phyloP scores from a whole-genome alignment of 2,329 filamentous ascomycete genomes.

The Exophiala dermatitidis region DNA sequence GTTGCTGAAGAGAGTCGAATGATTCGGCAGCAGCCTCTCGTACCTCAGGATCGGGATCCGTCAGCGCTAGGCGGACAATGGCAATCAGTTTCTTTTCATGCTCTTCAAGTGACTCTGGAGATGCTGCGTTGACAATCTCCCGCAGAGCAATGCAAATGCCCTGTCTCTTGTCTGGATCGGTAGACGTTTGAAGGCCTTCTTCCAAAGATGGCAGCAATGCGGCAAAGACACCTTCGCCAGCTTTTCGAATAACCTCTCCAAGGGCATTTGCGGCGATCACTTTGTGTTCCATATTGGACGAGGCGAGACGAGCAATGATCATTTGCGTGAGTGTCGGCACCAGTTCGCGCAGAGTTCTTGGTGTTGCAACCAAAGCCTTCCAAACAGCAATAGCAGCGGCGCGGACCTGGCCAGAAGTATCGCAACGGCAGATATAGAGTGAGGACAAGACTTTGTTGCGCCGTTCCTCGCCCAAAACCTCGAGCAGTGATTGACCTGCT shows the following conservation, averaged over 20 bases:
- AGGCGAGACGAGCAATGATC: constrained; percentile 86
- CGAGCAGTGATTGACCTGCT: constrained; percentile 84
- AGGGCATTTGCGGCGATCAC: constrained; percentile 96
- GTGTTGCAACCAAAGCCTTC: constrained; percentile 92
- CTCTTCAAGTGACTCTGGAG: constrained; percentile 80
- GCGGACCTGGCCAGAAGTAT: constrained; percentile 86
- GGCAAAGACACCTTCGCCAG: constrained; percentile 84
- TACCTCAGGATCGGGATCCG: constrained; percentile 82
- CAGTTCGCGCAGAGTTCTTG: constrained; percentile 87
- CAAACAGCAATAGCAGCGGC: constrained; percentile 86
- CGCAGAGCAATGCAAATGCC: constrained; percentile 94
- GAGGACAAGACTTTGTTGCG: constrained; percentile 96
- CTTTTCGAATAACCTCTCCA: constrained; percentile 93
- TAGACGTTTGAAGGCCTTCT: constrained; percentile 79
- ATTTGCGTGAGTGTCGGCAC: constrained; percentile 91
- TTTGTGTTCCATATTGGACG: constrained; percentile 97
- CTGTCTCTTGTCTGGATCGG: constrained; percentile 86
- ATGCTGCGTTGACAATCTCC: constrained; percentile 84
- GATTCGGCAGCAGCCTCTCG: constrained; percentile 93
- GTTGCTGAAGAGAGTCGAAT: constrained; percentile 89
- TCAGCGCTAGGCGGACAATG: constrained; percentile 85
- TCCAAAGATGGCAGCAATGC: constrained; percentile 85
- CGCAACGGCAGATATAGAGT: constrained; percentile 93
- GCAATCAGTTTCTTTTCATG: constrained; percentile 93
- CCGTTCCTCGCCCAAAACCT: constrained; percentile 90